Percentiles rank a stretch among this genome's conserved stretches.
Evolutionary conservation across 2,329 filamentous ascomycete species (phyloP).

Genomic region (Fusarium oxysporum): DNA sequence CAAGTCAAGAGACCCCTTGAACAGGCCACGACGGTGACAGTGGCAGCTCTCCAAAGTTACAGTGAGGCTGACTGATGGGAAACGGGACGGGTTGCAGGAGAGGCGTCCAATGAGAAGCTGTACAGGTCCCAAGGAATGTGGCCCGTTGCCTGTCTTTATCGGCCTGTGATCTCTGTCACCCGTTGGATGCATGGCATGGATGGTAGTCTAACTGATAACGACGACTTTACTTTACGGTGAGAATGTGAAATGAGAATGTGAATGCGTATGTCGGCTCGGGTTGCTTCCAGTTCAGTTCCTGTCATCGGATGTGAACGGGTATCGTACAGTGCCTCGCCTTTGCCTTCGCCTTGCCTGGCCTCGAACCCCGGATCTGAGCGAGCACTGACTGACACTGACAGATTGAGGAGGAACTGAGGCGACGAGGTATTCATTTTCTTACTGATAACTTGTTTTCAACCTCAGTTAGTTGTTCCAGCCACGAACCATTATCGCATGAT

Average conservation of each 20-base stretch:
- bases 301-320: constrained; percentile 19
- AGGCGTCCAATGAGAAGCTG: constrained; percentile 40
- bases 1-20: constrained; percentile 33
- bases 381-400: neutral
- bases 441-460: constrained; percentile 10
- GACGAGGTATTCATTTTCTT: neutral
- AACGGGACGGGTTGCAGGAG: constrained; percentile 34
- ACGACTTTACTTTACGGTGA: constrained; percentile 15
- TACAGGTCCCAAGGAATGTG: constrained; percentile 28
- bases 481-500: constrained; percentile 24
- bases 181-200: constrained; percentile 34
- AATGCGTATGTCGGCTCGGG: neutral
- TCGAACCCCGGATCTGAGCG: constrained; percentile 7
- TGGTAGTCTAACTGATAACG: constrained; percentile 20
- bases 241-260: constrained; percentile 10
- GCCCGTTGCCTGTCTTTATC: constrained; percentile 29
- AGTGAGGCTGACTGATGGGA: constrained; percentile 45
- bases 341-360: neutral
- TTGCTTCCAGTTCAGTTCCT: constrained; percentile 18
- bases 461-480: neutral
- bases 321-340: constrained; percentile 18
- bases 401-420: constrained; percentile 3
- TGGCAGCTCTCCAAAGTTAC: constrained; percentile 5
- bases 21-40: constrained; percentile 33
- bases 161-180: constrained; percentile 36